These are phyloP conservation scores for Botryotinia calthae DNA, from an alignment of 2,329 filamentous ascomycete species.

Conservation along the genomic window DNA sequence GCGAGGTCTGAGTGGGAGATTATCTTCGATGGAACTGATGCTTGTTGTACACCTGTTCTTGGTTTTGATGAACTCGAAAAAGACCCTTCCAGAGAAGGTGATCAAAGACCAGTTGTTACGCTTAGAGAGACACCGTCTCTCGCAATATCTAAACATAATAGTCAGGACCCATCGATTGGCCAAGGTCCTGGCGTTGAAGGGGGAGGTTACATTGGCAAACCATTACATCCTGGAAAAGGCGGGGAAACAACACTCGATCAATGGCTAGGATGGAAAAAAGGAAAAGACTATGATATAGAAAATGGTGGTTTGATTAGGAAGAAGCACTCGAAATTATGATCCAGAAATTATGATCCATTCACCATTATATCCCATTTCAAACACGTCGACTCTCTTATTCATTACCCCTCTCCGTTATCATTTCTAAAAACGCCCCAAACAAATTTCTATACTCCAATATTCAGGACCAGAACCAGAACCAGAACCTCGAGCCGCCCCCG, in stretches of 20 bases:
- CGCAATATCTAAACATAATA: conserved; percentile 52
- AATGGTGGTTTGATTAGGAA: conserved; percentile 59
- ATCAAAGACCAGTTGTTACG: conserved; percentile 69
- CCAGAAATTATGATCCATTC: conserved; percentile 44
- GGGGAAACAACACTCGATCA: conserved; percentile 65
- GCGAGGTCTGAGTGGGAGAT: conserved; percentile 77
- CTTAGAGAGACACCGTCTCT: conserved; percentile 67
- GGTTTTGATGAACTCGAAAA: conserved; percentile 68
- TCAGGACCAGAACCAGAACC: background rate
- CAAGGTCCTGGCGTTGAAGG: conserved; percentile 66
- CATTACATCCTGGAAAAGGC: conserved; percentile 65
- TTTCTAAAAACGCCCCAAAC: conserved; percentile 12
- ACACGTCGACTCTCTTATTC: background rate
- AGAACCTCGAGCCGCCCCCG: background rate
- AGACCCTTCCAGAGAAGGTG: conserved; percentile 52
- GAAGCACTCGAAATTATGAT: conserved; percentile 45
- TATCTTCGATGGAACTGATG: conserved; percentile 87
- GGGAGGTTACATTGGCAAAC: conserved; percentile 60
- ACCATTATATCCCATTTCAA: background rate
- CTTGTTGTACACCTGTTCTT: conserved; percentile 86
- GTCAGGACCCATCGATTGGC: conserved; percentile 43
- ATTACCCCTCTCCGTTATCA: background rate
- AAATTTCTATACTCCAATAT: conserved; percentile 15
- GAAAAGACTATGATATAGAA: conserved; percentile 65
- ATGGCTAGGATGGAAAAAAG: conserved; percentile 78